phyloP scores from a whole-genome alignment of 2,329 filamentous ascomycete species.

The Trichothecium sympodiale region DNA sequence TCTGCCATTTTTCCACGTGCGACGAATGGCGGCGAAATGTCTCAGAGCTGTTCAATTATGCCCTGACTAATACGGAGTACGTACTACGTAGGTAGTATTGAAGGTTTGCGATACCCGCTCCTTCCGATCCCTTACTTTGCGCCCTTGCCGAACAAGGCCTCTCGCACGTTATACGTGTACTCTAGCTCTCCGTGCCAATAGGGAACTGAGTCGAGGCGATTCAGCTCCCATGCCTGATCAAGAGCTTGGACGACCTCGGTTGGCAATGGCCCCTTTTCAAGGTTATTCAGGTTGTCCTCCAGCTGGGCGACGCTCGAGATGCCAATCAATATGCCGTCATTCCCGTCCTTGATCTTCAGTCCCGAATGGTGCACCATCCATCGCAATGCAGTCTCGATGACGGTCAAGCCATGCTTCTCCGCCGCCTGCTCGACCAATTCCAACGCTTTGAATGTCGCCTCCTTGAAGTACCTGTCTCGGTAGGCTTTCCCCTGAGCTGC shows the following conservation, averaged over 20 bases:
- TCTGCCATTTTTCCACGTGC: too few species aligned
- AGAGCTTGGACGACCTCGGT: conserved; percentile 64
- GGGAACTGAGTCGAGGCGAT: conserved; percentile 43
- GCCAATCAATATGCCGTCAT: conserved; percentile 50
- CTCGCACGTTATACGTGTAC: conserved; percentile 55
- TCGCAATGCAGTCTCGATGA: conserved; percentile 63
- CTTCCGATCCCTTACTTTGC: not conserved
- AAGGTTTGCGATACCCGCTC: too few species aligned
- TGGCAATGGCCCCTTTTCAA: conserved; percentile 63
- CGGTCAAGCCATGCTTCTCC: conserved; percentile 54
- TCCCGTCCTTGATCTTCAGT: conserved; percentile 38
- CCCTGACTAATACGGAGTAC: too few species aligned
- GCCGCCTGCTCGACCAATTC: conserved; percentile 56
- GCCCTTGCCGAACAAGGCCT: conserved; percentile 41
- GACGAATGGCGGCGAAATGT: too few species aligned
- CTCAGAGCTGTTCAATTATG: too few species aligned
- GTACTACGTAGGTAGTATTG: too few species aligned
- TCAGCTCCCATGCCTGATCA: conserved; percentile 67
- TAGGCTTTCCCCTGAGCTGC: conserved; percentile 45
- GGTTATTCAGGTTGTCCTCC: conserved; percentile 41
- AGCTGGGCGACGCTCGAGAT: conserved; percentile 47
- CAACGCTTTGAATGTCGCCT: conserved; percentile 52
- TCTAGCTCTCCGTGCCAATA: conserved; percentile 52
- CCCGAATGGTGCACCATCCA: conserved; percentile 64
- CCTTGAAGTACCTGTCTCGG: conserved; percentile 61